Conservation (phyloP, 164 flowering plant genomes). For the Kalanchoe fedtschenkoi region DNA sequence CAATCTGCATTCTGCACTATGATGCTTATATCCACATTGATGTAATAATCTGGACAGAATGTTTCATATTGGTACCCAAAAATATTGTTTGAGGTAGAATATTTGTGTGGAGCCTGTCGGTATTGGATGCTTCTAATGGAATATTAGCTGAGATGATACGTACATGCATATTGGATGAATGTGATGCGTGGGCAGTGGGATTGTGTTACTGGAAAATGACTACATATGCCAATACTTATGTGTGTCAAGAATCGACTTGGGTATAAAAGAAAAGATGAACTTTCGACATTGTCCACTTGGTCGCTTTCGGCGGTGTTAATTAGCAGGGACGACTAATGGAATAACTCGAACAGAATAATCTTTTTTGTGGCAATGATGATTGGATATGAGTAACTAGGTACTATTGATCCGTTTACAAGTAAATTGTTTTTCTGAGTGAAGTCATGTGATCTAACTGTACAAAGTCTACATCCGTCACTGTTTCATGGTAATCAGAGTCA, state of each 20-base stretch:
- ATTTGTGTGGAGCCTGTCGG: constrained; percentile 1
- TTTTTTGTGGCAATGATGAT: too few species aligned
- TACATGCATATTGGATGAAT: neutral
- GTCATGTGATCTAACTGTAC: too few species aligned
- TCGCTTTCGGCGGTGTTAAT: constrained; percentile 1
- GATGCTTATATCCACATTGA: neutral
- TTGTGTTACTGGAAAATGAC: neutral
- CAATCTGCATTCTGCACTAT: too few species aligned
- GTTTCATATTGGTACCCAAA: neutral
- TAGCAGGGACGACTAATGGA: too few species aligned
- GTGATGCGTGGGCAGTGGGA: neutral
- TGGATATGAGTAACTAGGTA: too few species aligned
- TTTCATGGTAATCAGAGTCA: too few species aligned
- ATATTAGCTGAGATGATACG: neutral
- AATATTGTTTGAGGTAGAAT: neutral
- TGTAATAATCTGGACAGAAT: neutral
- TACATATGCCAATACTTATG: neutral
- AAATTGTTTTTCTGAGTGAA: too few species aligned
- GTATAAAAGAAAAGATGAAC: neutral
- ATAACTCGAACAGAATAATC: too few species aligned
- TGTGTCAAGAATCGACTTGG: neutral
- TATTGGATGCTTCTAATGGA: neutral
- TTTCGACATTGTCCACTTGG: neutral
- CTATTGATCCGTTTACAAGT: constrained; percentile 20
- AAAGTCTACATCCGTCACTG: too few species aligned